These are phyloP conservation scores for Drechslerella stenobrocha DNA, from an alignment of 2,329 filamentous ascomycete genomes.

Conservation along the genomic window DNA sequence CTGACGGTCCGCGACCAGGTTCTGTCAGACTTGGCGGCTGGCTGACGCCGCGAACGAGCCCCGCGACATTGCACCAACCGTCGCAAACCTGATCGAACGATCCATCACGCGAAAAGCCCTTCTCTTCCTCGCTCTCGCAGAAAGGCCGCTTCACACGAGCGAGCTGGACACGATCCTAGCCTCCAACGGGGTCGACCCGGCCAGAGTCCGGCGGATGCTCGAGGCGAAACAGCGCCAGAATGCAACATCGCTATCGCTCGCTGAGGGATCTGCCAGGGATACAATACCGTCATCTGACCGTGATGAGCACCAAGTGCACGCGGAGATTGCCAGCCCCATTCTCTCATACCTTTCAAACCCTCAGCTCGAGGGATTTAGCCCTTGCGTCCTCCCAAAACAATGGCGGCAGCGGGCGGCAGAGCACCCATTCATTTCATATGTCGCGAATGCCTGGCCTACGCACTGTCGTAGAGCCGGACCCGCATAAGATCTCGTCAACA, in stretches of 20 bases:
- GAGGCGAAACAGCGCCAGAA: too few species aligned
- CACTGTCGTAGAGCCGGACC: neutral
- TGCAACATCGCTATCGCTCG: neutral
- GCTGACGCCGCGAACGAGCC: neutral
- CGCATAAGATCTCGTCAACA: too few species aligned
- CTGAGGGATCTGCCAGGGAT: neutral
- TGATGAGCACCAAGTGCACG: neutral
- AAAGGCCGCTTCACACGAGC: neutral
- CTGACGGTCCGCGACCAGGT: neutral
- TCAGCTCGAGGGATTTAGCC: conserved; percentile 8
- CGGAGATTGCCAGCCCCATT: conserved; percentile 8
- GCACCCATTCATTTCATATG: conserved; percentile 26
- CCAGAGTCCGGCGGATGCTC: neutral
- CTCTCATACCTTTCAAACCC: conserved; percentile 14
- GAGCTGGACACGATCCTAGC: neutral
- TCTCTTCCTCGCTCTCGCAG: neutral
- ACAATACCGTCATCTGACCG: neutral
- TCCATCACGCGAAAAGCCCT: neutral
- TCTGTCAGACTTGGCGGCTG: neutral
- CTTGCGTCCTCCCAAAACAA: conserved; percentile 1
- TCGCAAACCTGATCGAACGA: neutral
- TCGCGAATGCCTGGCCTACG: conserved; percentile 11
- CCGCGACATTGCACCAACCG: neutral
- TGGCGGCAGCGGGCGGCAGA: conserved; percentile 6
- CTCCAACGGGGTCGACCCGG: neutral